Base-by-base conservation (phyloP, 768 basidiomycete genomes). In the Auriculariales sp. region DNA sequence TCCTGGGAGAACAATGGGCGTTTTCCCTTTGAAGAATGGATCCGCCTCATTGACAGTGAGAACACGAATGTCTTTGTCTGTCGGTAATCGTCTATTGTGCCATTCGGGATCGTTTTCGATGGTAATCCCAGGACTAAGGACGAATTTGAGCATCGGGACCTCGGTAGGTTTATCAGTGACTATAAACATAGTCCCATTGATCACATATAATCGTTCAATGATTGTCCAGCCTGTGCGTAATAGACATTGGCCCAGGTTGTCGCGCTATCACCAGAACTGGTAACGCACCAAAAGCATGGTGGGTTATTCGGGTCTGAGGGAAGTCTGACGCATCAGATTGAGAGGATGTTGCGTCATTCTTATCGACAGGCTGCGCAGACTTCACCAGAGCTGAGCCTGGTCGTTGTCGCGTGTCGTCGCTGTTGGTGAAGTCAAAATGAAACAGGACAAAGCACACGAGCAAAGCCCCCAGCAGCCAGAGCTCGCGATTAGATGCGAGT, bases 121-220 rank as follows among this genome's bases (percentile, higher is more conserved):
- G n/a, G n/a, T n/a, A n/a, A n/a, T n/a, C n/a, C n/a, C n/a, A n/a
- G n/a, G n/a, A n/a, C n/a, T n/a, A n/a, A n/a, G n/a, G n/a, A 95
- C 83, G 45, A 72, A 70, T 1, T 71, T 65, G 12, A 79, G 65
- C 44, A 81, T 71, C 12, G 92, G 92, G 39, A 91, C 61, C 2
- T 62, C 66, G 7, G 71, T 68, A 5, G 83, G 84, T 17, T 79
- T 66, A 61, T 90, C 79, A 3, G 82, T 76, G 34, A 97, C 88
- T 55, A 94, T 70, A 60, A 80, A 91, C 31, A 85, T 73, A 5
- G 84, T 81, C 39, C 88, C 88, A 55, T 90, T 87, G 57, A 79
- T 67, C 50, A 90, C 64, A 60, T 87, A 94, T 9, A 94, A 71
- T 50, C 73, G 77, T 65, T 92, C 87, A 53, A 91, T 81, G 47